These are phyloP conservation scores for Hibiscus tridactylites DNA, from an alignment of 345 rosid species.

Conservation along the genomic window DNA sequence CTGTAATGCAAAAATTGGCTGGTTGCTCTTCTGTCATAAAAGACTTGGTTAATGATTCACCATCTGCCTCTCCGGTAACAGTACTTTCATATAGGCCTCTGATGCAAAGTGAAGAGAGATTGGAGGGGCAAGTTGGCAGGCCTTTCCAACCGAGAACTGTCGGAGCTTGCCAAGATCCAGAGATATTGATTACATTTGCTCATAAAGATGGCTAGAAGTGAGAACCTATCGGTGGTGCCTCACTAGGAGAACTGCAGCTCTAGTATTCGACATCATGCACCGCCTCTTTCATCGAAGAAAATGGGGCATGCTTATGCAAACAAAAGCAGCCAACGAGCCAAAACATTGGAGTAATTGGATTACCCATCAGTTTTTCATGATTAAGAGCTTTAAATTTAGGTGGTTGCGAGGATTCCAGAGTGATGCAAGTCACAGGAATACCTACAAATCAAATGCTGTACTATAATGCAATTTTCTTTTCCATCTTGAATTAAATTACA, in stretches of 20 bases:
- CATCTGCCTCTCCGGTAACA: too few relatives aligned
- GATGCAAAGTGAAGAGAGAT: too few relatives aligned
- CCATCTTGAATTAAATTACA: background rate
- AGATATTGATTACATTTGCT: too few relatives aligned
- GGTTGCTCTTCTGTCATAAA: too few relatives aligned
- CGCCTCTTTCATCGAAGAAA: conserved; percentile 1
- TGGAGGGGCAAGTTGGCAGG: too few relatives aligned
- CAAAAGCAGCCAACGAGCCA: background rate
- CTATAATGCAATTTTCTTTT: conserved; percentile 6
- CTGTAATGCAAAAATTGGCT: too few relatives aligned
- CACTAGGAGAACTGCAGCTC: background rate
- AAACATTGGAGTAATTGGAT: background rate
- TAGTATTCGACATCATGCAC: background rate
- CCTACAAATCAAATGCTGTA: conserved; percentile 9
- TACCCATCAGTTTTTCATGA: conserved; percentile 6
- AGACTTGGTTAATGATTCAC: too few relatives aligned
- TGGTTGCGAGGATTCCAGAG: conserved; percentile 5
- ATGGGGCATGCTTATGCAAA: background rate
- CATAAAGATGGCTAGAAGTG: background rate
- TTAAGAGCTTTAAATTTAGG: too few relatives aligned
- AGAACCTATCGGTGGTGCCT: background rate
- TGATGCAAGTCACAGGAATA: conserved; percentile 24
- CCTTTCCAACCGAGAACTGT: too few relatives aligned
- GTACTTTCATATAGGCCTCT: too few relatives aligned
- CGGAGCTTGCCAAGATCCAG: too few relatives aligned